Base-by-base conservation (phyloP, 306 rosid genomes). In the Quercus variabilis region DNA sequence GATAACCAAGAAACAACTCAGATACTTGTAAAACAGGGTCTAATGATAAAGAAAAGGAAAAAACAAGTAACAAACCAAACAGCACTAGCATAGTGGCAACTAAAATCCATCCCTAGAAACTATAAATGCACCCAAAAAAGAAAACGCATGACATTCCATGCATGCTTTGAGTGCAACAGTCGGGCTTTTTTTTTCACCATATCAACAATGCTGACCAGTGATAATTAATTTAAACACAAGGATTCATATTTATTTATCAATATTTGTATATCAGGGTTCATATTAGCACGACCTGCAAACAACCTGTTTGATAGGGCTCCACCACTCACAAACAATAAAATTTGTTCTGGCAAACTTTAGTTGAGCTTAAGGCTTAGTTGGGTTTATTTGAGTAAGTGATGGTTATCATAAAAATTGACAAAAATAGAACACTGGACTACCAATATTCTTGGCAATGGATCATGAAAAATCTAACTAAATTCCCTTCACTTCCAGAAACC, bases 401-500 rank as follows among this genome's bases (percentile, higher is more conserved):
- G 7, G 19, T 7, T 17, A 31, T 17, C 21, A 65, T 30, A 9
- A 68, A 19, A 33, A 68, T 9, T 19, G 52, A 35, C 52, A 68
- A 68, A 68, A 7, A 35, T 21, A 35, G 55, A 59, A 10, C 35
- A 62, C 46, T 13, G 72, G 54, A 60, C 14, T 33, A 62, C 31
- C 8, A 49, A 26, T 2, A 57, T 28, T 82, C 38, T 71, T 20
- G 13, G 69, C 76, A 65, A 55, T 71, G 20, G 70, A 72, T 63
- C 10, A 60, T 62, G 20, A 51, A 26, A 63, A 54, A 26, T 43
- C 7, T 18, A 0, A 54, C 35, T 55, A 43, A 21, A 14, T n/a
- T 77, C 74, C 74, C 14, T 52, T 46, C 28, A 69, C 73, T 59
- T 82, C 74, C 11, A 65, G 21, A 65, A 9, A 21, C 55, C 51